Evolutionary conservation across 495 filamentous ascomycete genomes (phyloP).

Genomic region (Pseudevernia furfuracea): DNA sequence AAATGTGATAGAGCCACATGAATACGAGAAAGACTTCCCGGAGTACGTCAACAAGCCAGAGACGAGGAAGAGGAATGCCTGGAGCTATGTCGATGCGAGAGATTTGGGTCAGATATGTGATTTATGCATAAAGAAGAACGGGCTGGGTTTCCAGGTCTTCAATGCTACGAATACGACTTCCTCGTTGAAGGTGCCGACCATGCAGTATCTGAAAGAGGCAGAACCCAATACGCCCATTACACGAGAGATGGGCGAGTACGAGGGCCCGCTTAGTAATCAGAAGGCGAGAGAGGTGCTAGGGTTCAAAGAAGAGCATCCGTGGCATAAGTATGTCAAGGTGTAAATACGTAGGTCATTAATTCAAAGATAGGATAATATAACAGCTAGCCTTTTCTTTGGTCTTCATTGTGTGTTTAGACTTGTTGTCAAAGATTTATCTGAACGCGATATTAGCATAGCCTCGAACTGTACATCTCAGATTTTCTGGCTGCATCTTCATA

Average conservation of each 20-base stretch:
- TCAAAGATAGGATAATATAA: background rate
- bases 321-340: conserved; percentile 34
- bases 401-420: no score
- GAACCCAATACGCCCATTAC: conserved; percentile 42
- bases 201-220: conserved; percentile 41
- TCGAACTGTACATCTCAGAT: no score
- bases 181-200: conserved; percentile 40
- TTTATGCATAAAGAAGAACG: conserved; percentile 40
- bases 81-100: conserved; percentile 53
- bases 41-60: conserved; percentile 42
- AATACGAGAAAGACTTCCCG: conserved; percentile 47
- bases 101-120: conserved; percentile 55
- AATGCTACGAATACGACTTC: conserved; percentile 56
- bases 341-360: background rate
- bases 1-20: conserved; percentile 51
- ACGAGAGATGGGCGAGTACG: conserved; percentile 45
- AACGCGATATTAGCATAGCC: no score
- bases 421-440: no score
- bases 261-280: conserved; percentile 51
- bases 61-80: conserved; percentile 47
- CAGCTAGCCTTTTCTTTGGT: no score
- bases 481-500: no score
- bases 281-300: conserved; percentile 53
- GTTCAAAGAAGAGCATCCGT: conserved; percentile 49
- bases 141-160: conserved; percentile 53